Evolutionary conservation across 2,329 filamentous ascomycete genomes (phyloP).

Genomic region (Zasmidium angulare): DNA sequence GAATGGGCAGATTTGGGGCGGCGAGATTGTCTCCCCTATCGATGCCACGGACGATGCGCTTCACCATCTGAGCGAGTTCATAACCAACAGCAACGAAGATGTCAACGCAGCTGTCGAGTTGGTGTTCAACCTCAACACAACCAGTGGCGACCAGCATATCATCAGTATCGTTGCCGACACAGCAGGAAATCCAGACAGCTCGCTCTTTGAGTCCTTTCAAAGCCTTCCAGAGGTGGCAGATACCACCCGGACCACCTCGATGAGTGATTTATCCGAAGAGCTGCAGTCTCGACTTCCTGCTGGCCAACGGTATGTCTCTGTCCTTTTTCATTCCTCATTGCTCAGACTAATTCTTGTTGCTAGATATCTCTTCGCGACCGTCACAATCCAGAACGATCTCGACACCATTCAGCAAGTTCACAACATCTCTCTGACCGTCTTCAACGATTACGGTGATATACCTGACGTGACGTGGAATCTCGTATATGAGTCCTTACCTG

Average conservation of each 20-base stretch:
- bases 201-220: neutral
- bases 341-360: neutral
- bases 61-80: conserved; percentile 1
- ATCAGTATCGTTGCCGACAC: neutral
- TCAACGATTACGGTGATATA: conserved; percentile 2
- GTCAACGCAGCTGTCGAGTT: neutral
- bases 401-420: conserved; percentile 1
- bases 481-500: conserved; percentile 11
- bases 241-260: neutral
- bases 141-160: neutral
- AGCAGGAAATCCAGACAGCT: neutral
- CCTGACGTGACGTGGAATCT: conserved; percentile 11
- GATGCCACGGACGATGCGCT: conserved; percentile 6
- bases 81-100: conserved; percentile 2
- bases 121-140: conserved; percentile 1
- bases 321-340: neutral
- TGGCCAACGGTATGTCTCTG: neutral
- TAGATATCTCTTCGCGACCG: conserved; percentile 7
- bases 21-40: conserved; percentile 1
- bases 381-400: conserved; percentile 4
- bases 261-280: neutral
- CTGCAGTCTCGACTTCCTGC: neutral
- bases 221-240: neutral
- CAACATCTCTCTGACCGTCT: conserved; percentile 4
- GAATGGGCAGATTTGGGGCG: conserved; percentile 6